Conservation (phyloP, 208 protist species). For the Crithidia expoeki region DNA sequence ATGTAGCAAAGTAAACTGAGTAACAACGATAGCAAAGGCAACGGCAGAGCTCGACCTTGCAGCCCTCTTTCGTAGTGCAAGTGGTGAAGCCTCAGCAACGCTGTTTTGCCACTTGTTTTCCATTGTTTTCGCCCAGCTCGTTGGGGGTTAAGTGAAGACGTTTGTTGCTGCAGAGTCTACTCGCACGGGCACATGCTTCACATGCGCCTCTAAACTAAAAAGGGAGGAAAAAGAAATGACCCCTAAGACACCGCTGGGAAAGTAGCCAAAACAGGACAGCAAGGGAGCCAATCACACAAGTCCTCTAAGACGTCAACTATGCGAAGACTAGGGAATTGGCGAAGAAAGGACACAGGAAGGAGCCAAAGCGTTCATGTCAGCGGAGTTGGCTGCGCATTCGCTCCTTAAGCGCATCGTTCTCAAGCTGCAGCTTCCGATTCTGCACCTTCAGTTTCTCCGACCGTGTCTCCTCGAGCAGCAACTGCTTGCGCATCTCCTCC, state of each 20-base stretch:
- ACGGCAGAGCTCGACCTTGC: too few relatives aligned
- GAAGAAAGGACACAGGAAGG: too few relatives aligned
- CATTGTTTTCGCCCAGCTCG: too few relatives aligned
- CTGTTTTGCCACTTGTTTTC: too few relatives aligned
- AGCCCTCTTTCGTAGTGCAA: too few relatives aligned
- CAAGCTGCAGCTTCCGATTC: slow-evolving; percentile 66
- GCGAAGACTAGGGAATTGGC: not conserved
- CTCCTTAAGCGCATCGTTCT: slow-evolving; percentile 59
- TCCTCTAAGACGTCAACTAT: too few relatives aligned
- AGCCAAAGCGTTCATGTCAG: slow-evolving; percentile 6
- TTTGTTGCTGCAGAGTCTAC: not conserved
- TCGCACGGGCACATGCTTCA: not conserved
- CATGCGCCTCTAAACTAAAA: not conserved
- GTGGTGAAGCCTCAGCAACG: too few relatives aligned
- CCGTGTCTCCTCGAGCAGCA: slow-evolving; percentile 78
- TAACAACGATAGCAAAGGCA: not conserved
- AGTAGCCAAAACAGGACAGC: not conserved
- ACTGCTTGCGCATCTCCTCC: slow-evolving; percentile 80
- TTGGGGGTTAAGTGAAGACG: not conserved
- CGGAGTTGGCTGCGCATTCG: slow-evolving; percentile 24
- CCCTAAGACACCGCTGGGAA: too few relatives aligned
- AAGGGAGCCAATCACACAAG: not conserved
- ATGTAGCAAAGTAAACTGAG: too few relatives aligned
- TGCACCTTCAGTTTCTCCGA: slow-evolving; percentile 72
- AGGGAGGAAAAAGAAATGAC: slow-evolving; percentile 1